phyloP scores from a whole-genome alignment of 345 rosid species.

The Ceriops zippeliana region DNA sequence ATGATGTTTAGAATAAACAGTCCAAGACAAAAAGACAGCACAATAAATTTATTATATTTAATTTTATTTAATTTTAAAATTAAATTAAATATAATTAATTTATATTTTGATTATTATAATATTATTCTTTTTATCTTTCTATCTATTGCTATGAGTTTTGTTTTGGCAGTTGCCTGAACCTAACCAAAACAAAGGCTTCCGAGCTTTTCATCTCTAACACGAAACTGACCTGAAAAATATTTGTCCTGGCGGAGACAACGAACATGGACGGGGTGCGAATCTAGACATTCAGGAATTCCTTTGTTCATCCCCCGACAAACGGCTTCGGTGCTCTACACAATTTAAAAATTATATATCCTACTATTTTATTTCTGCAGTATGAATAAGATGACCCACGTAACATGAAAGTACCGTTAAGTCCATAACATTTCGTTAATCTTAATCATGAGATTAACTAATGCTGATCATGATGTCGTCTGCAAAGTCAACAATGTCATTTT shows the following conservation, averaged over 20 bases:
- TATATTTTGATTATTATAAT: no score
- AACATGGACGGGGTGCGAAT: constrained; percentile 37
- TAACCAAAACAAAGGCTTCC: background rate
- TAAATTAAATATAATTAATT: no score
- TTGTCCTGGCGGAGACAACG: constrained; percentile 33
- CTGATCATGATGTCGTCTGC: constrained; percentile 1
- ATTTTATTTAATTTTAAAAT: no score
- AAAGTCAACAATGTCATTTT: constrained; percentile 20
- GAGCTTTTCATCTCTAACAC: background rate
- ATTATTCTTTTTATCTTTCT: background rate
- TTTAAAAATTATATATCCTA: background rate
- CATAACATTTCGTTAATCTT: background rate
- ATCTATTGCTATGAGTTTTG: background rate
- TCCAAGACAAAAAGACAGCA: no score
- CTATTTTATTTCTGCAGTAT: background rate
- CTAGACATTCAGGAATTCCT: constrained; percentile 7
- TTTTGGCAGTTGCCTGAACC: no score
- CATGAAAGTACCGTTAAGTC: background rate
- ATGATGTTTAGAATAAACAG: no score
- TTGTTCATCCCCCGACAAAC: constrained; percentile 22
- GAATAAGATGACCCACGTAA: background rate
- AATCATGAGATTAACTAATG: constrained; percentile 11
- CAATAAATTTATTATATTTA: no score
- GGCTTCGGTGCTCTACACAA: constrained; percentile 30
- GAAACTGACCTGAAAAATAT: constrained; percentile 29